phyloP scores from a whole-genome alignment of 805 yeast genomes.

The Candida hungchunana region DNA sequence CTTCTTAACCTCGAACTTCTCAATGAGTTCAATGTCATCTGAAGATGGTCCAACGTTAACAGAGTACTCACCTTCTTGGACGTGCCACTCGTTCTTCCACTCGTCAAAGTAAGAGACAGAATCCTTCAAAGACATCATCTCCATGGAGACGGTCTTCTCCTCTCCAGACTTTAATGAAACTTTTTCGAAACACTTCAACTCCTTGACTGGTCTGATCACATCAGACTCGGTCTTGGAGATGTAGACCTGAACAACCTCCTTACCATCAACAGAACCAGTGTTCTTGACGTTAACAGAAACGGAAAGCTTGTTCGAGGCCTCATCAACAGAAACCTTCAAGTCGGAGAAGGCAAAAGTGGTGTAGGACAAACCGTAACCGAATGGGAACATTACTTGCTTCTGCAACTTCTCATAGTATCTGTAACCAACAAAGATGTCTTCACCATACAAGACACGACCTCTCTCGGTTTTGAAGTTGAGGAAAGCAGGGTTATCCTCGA shows the following conservation, averaged over 20 bases:
- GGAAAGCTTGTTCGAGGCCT: slow-evolving; percentile 21
- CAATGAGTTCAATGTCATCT: slow-evolving; percentile 26
- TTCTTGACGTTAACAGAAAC: slow-evolving; percentile 42
- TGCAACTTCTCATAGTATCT: slow-evolving; percentile 52
- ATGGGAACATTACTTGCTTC: slow-evolving; percentile 49
- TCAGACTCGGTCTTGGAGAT: slow-evolving; percentile 34
- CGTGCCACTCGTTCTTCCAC: slow-evolving; percentile 44
- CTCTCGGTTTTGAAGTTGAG: slow-evolving; percentile 46
- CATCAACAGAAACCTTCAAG: slow-evolving; percentile 31
- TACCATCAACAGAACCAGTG: slow-evolving; percentile 46
- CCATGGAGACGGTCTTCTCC: slow-evolving; percentile 33
- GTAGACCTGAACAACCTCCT: slow-evolving; percentile 55
- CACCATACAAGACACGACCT: slow-evolving; percentile 57
- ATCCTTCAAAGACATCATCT: slow-evolving; percentile 41
- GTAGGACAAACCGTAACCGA: slow-evolving; percentile 62
- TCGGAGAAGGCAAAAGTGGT: slow-evolving; percentile 43
- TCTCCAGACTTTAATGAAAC: slow-evolving; percentile 43
- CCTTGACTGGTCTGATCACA: slow-evolving; percentile 50
- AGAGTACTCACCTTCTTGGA: slow-evolving; percentile 46
- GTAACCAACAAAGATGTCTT: slow-evolving; percentile 63
- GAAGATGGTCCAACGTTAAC: slow-evolving; percentile 44
- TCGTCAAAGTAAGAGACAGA: slow-evolving; percentile 52
- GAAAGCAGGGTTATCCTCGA: slow-evolving; percentile 54
- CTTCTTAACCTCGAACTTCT: slow-evolving; percentile 24
- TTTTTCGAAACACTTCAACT: slow-evolving; percentile 55